phyloP scores from a whole-genome alignment of 1,284 basidiomycete genomes.

The Anthracocystis setariae region DNA sequence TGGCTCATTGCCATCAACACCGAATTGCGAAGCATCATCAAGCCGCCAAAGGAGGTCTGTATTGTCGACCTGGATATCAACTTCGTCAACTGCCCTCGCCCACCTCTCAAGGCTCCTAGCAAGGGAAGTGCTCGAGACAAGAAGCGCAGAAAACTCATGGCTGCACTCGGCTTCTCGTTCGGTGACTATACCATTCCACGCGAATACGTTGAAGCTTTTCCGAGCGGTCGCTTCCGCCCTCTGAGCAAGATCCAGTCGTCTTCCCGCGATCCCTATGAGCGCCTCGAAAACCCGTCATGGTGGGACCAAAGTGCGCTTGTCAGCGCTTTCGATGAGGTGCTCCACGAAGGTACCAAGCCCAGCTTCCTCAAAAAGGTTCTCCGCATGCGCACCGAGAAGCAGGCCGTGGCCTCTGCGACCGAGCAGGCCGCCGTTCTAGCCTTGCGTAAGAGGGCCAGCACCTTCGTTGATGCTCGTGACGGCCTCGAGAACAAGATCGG shows the following conservation, averaged over 20 bases:
- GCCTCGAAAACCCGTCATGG: constrained; percentile 86
- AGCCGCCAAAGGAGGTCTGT: constrained; percentile 80
- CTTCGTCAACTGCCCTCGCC: constrained; percentile 81
- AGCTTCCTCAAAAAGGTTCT: constrained; percentile 58
- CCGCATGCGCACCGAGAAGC: constrained; percentile 43
- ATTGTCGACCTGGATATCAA: constrained; percentile 94
- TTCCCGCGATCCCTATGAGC: constrained; percentile 83
- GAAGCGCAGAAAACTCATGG: constrained; percentile 76
- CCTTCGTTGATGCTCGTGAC: constrained; percentile 82
- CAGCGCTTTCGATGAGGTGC: constrained; percentile 84
- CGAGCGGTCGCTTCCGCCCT: constrained; percentile 75
- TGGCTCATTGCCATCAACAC: constrained; percentile 93
- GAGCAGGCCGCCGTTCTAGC: constrained; percentile 58
- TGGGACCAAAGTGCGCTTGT: constrained; percentile 90
- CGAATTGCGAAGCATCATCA: constrained; percentile 81
- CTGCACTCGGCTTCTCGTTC: constrained; percentile 51
- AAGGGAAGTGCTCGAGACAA: constrained; percentile 84
- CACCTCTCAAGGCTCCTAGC: constrained; percentile 82
- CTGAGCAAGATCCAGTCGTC: constrained; percentile 76
- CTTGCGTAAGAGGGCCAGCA: constrained; percentile 77
- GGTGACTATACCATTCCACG: constrained; percentile 65
- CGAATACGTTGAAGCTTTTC: constrained; percentile 95
- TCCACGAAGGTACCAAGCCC: constrained; percentile 55
- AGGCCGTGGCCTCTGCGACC: constrained; percentile 50
- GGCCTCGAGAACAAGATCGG: constrained; percentile 80